Percentiles rank a stretch among this genome's conserved stretches.
Evolutionary conservation across 805 yeast genomes (phyloP).

Genomic region (Yarrowia yakushimensis): DNA sequence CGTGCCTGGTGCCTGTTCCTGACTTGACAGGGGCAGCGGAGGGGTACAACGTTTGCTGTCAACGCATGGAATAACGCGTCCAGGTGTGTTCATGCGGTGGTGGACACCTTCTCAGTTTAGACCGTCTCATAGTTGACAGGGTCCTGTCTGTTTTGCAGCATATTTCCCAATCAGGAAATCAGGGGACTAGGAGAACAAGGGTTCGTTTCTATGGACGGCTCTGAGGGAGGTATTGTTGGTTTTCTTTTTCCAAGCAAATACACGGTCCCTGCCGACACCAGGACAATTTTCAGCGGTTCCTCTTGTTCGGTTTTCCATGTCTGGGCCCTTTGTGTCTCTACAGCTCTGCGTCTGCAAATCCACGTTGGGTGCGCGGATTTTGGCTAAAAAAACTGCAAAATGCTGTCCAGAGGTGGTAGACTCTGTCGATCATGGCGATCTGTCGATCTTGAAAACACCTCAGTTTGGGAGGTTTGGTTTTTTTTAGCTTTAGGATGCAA

Average conservation of each 20-base stretch:
- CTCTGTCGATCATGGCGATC: neutral
- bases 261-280: conserved; percentile 17
- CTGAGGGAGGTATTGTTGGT: no score
- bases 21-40: neutral
- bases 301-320: neutral
- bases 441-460: conserved; percentile 14
- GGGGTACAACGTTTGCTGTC: neutral
- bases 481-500: neutral
- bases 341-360: neutral
- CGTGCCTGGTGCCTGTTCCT: neutral
- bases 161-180: neutral
- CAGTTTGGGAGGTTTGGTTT: neutral
- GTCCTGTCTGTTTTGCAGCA: neutral
- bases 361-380: neutral
- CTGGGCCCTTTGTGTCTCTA: neutral
- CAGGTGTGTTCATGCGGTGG: neutral
- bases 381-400: neutral
- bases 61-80: neutral
- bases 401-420: neutral
- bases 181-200: neutral
- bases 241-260: neutral
- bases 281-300: no score
- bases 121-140: conserved; percentile 14
- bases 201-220: no score
- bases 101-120: neutral